phyloP scores from a whole-genome alignment of 148 eudicot species.

The Rhododendron molle region DNA sequence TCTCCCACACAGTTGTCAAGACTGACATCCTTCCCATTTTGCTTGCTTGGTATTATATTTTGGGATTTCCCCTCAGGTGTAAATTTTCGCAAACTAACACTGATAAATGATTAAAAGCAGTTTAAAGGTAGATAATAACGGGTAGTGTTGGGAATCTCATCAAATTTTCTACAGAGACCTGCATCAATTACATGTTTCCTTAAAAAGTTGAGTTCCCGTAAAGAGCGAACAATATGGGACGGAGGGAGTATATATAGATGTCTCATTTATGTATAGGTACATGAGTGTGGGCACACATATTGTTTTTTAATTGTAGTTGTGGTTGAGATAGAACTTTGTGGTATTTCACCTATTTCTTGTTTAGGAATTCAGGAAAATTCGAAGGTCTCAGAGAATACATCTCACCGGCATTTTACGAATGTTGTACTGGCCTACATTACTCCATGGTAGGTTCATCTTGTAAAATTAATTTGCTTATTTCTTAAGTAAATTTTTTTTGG shows the following conservation, averaged over 20 bases:
- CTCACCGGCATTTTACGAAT: conserved; percentile 46
- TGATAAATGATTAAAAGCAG: too few species aligned
- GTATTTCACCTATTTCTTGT: conserved; percentile 8
- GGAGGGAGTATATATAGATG: background rate
- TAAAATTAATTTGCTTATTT: background rate
- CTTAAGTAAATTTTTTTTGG: background rate
- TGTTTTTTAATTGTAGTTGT: background rate
- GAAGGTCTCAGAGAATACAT: conserved; percentile 57
- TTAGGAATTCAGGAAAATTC: conserved; percentile 60
- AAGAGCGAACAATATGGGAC: background rate
- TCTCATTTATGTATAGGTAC: background rate
- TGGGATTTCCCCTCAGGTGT: too few species aligned
- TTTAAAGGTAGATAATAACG: background rate
- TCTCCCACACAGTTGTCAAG: too few species aligned
- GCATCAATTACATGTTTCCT: background rate
- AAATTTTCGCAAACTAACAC: too few species aligned
- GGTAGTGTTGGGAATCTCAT: background rate
- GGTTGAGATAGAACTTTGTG: background rate
- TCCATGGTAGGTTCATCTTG: conserved; percentile 58
- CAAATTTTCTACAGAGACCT: background rate
- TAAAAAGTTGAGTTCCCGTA: background rate
- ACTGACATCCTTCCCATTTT: too few species aligned
- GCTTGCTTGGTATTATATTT: too few species aligned
- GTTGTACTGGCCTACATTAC: conserved; percentile 86
- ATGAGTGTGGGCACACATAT: background rate